Conservation (phyloP, 306 rosid species). For the Lotus japonicus region DNA sequence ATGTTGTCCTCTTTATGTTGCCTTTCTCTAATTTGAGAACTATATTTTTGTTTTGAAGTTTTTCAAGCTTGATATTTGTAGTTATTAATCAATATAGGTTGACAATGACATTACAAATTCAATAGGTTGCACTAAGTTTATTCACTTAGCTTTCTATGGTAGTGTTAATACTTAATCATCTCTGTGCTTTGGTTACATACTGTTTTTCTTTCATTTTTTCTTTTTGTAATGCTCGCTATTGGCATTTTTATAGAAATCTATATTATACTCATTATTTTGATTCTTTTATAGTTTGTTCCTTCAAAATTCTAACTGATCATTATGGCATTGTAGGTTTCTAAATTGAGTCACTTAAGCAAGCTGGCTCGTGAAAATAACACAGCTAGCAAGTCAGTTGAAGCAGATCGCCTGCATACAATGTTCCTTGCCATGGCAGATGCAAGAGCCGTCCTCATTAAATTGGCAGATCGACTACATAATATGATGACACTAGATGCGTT, state of each 20-base stretch:
- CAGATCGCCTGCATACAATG: slow-evolving; percentile 97
- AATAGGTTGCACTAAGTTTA: background rate
- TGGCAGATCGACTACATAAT: slow-evolving; percentile 93
- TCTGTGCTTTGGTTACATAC: too few relatives aligned
- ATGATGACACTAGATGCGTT: slow-evolving; percentile 89
- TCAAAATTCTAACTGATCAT: slow-evolving; percentile 18
- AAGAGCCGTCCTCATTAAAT: slow-evolving; percentile 87
- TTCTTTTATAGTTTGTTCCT: background rate
- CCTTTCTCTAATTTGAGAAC: background rate
- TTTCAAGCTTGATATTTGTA: background rate
- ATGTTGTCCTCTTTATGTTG: background rate
- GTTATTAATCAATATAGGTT: background rate
- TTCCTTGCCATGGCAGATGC: slow-evolving; percentile 99
- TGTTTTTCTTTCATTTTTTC: too few relatives aligned
- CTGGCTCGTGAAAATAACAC: slow-evolving; percentile 90
- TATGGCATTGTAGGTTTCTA: slow-evolving; percentile 64
- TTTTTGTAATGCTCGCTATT: background rate
- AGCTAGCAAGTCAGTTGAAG: slow-evolving; percentile 73
- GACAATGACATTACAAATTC: background rate
- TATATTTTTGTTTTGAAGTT: background rate
- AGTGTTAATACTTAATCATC: background rate
- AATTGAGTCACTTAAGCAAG: slow-evolving; percentile 88
- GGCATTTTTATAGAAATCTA: background rate
- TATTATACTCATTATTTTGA: background rate
- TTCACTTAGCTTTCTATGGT: background rate